These are phyloP conservation scores for Sugiyamaella lignohabitans DNA, from an alignment of 805 yeast species.

Conservation along the genomic window DNA sequence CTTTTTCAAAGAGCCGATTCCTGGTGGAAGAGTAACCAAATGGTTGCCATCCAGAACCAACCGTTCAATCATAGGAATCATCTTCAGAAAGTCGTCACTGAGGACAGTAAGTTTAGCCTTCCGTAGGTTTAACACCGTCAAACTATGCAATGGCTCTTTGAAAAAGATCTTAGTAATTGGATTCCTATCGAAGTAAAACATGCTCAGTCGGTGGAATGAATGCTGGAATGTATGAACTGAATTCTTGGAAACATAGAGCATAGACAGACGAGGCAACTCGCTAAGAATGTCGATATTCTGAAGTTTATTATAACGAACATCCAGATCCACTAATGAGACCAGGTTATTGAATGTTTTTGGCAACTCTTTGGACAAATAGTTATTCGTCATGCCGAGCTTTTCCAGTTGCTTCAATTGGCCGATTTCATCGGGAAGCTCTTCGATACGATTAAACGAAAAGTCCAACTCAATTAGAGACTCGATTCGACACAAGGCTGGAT, in stretches of 20 bases:
- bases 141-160: conserved; percentile 45
- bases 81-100: conserved; percentile 54
- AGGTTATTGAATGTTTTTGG: conserved; percentile 51
- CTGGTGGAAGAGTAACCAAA: conserved; percentile 66
- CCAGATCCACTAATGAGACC: conserved; percentile 58
- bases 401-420: conserved; percentile 54
- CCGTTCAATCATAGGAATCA: conserved; percentile 61
- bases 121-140: conserved; percentile 68
- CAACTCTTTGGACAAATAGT: conserved; percentile 47
- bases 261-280: conserved; percentile 55
- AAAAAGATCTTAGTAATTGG: conserved; percentile 70
- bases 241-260: conserved; percentile 69
- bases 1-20: conserved; percentile 51
- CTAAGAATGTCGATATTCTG: conserved; percentile 52
- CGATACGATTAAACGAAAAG: conserved; percentile 71
- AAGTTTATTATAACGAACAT: conserved; percentile 60
- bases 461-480: conserved; percentile 59
- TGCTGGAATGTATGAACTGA: conserved; percentile 64
- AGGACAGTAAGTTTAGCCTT: conserved; percentile 78
- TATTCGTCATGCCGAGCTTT: conserved; percentile 69
- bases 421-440: conserved; percentile 53
- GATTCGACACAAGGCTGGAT: conserved; percentile 54
- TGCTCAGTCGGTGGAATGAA: conserved; percentile 54
- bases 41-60: conserved; percentile 77
- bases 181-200: conserved; percentile 70